Evolutionary conservation across 495 filamentous ascomycete species (phyloP).

Genomic region (Tuber aestivum): DNA sequence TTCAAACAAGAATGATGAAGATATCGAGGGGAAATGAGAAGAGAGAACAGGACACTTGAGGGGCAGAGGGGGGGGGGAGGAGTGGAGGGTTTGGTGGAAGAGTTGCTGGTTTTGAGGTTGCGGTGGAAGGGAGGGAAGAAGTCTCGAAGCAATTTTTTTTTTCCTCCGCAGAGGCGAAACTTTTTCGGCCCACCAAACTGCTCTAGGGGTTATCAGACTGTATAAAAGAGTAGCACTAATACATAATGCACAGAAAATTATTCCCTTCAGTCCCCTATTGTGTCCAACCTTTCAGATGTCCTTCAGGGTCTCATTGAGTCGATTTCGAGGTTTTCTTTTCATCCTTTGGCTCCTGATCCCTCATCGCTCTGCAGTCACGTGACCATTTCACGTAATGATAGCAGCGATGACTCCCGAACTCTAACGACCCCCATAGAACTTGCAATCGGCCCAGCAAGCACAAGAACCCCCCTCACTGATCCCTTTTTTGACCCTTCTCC

Average conservation of each 20-base stretch:
- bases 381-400: neutral
- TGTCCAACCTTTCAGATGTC: neutral
- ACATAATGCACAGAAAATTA: neutral
- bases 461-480: neutral
- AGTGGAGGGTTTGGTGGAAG: conserved; percentile 26
- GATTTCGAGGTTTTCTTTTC: neutral
- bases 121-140: conserved; percentile 14
- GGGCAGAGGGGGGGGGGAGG: conserved; percentile 16
- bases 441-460: neutral
- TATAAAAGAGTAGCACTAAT: neutral
- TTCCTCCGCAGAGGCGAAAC: conserved; percentile 32
- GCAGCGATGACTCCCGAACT: neutral
- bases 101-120: conserved; percentile 30
- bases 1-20: conserved; percentile 3
- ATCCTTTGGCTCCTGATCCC: neutral
- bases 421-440: neutral
- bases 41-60: neutral
- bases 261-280: neutral
- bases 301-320: neutral
- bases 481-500: neutral
- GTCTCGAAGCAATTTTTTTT: conserved; percentile 29
- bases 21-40: conserved; percentile 11
- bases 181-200: conserved; percentile 10
- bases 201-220: neutral
- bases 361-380: neutral